Percentiles rank a stretch among this genome's conserved stretches.
phyloP scores from a whole-genome alignment of 192 early-diverging fungal species.

The Podila horticola region DNA sequence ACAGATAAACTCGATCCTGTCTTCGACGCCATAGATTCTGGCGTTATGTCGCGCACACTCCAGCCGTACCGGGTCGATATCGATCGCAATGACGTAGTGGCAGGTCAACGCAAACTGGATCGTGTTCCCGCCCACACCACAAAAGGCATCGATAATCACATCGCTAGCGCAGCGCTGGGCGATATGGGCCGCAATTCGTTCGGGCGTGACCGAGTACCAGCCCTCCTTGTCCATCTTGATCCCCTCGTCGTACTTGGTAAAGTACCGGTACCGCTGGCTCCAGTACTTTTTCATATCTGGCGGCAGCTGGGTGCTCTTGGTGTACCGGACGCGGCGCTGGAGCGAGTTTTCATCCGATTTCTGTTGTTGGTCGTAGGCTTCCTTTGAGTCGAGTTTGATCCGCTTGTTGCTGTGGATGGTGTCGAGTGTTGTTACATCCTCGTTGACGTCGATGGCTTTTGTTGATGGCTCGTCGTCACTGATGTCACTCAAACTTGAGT shows the following conservation, averaged over 20 bases:
- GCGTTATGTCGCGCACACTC: slow-evolving; percentile 90
- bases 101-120: slow-evolving; percentile 96
- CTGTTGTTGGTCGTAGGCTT: slow-evolving; percentile 18
- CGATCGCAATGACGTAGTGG: slow-evolving; percentile 91
- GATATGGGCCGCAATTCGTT: slow-evolving; percentile 84
- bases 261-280: slow-evolving; percentile 83
- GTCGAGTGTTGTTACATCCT: not conserved
- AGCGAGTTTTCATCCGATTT: slow-evolving; percentile 13
- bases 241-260: slow-evolving; percentile 87
- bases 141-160: slow-evolving; percentile 91
- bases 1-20: slow-evolving; percentile 93
- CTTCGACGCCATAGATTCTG: slow-evolving; percentile 86
- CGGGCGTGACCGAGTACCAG: slow-evolving; percentile 97
- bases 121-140: slow-evolving; percentile 95
- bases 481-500: not conserved
- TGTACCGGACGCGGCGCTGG: slow-evolving; percentile 21
- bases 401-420: slow-evolving; percentile 6
- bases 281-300: slow-evolving; percentile 72
- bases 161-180: slow-evolving; percentile 72
- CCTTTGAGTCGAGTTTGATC: slow-evolving; percentile 29
- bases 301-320: slow-evolving; percentile 9
- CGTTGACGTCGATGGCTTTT: not conserved
- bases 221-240: slow-evolving; percentile 88
- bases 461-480: not conserved
- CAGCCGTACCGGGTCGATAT: slow-evolving; percentile 84